phyloP scores from a whole-genome alignment of 1,284 basidiomycete species.

The Puccinia novopanici region DNA sequence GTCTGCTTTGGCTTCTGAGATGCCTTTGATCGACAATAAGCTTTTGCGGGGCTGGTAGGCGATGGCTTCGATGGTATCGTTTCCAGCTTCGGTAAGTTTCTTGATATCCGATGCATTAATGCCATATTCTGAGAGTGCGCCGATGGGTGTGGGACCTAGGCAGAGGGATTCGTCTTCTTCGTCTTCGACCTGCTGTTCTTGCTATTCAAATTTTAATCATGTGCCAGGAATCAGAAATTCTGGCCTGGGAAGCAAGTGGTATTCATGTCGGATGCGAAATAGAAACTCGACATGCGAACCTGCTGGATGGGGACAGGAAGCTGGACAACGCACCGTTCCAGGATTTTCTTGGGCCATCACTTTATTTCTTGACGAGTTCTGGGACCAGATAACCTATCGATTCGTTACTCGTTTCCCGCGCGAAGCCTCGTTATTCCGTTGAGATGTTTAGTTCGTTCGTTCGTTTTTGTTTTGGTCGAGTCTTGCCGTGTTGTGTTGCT shows the following conservation, averaged over 20 bases:
- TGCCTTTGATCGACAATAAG: slow-evolving; percentile 88
- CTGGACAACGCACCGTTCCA: slow-evolving; percentile 9
- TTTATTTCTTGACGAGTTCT: not conserved
- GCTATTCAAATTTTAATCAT: not conserved
- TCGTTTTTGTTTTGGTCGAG: not conserved
- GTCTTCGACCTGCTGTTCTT: slow-evolving; percentile 32
- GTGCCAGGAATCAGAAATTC: not conserved
- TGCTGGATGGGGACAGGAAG: slow-evolving; percentile 3
- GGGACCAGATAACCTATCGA: not conserved
- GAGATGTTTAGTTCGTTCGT: not conserved
- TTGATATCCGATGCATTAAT: slow-evolving; percentile 89
- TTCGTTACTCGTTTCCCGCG: not conserved
- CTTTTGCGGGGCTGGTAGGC: slow-evolving; percentile 97
- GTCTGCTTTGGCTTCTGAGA: slow-evolving; percentile 96
- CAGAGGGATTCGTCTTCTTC: slow-evolving; percentile 34
- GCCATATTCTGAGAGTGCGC: slow-evolving; percentile 70
- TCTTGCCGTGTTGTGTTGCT: not conserved
- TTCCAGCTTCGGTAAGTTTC: slow-evolving; percentile 89
- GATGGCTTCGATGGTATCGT: slow-evolving; percentile 91
- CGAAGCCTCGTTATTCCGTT: not conserved
- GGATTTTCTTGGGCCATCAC: slow-evolving; percentile 6
- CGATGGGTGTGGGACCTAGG: slow-evolving; percentile 41
- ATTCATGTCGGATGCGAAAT: not conserved
- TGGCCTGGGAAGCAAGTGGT: too few species aligned
- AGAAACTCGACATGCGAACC: not conserved